These are phyloP conservation scores for Backusella macrospora DNA, from an alignment of 192 early-diverging fungal genomes.

Conservation along the genomic window DNA sequence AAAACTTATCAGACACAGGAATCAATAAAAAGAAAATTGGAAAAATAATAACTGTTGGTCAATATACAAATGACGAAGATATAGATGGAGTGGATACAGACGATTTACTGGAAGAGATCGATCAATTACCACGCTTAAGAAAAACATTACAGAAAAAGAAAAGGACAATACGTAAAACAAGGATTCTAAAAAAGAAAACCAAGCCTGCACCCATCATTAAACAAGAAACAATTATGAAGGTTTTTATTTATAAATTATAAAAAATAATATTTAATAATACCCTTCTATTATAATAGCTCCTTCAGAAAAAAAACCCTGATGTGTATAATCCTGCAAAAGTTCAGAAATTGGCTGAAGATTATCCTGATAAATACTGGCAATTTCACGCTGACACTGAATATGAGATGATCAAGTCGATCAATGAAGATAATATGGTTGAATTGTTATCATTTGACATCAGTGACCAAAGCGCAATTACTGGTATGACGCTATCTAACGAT, in stretches of 20 bases:
- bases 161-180: conserved; percentile 2
- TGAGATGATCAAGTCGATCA: conserved; percentile 67
- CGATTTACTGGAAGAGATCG: conserved; percentile 30
- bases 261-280: not conserved
- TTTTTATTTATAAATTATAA: not conserved
- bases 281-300: not conserved
- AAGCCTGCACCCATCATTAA: not conserved
- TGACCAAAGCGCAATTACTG: conserved; percentile 81
- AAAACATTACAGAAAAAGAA: not conserved
- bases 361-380: conserved; percentile 68
- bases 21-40: not conserved
- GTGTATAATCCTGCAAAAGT: conserved; percentile 44
- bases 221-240: conserved; percentile 14
- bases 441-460: conserved; percentile 64
- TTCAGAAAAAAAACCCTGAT: conserved; percentile 5
- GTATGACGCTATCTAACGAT: conserved; percentile 84
- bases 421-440: conserved; percentile 69
- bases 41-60: not conserved
- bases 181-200: not conserved
- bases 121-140: conserved; percentile 18
- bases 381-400: conserved; percentile 52
- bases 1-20: not conserved
- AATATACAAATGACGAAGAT: not conserved
- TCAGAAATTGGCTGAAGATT: conserved; percentile 50
- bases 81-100: conserved; percentile 32